Percentiles rank a stretch among this genome's conserved stretches.
Conservation (phyloP, 2,329 filamentous ascomycete species). For the Calonectria honghensis region DNA sequence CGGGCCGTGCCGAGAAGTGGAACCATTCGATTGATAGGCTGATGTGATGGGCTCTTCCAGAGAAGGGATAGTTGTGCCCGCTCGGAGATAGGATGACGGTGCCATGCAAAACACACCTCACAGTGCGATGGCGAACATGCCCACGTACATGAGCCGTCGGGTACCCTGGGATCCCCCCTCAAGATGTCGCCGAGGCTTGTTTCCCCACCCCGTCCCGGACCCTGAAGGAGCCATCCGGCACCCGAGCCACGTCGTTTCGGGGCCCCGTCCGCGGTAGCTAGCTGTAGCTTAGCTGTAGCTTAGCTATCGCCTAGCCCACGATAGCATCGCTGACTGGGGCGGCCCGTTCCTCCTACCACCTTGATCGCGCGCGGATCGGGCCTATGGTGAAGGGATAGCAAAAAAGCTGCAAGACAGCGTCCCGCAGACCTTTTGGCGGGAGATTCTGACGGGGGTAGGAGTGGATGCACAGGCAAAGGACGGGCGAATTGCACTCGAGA, state of each 20-base stretch:
- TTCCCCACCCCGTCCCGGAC: neutral
- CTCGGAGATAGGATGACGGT: neutral
- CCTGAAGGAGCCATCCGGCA: neutral
- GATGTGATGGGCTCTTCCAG: no score
- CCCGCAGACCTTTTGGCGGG: neutral
- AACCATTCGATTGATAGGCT: neutral
- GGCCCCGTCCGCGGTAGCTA: neutral
- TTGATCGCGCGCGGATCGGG: neutral
- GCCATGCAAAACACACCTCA: slow-evolving; percentile 17
- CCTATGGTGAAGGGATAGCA: neutral
- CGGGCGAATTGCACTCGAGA: neutral
- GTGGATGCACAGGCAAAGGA: neutral
- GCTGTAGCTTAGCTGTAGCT: neutral
- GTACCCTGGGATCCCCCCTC: neutral
- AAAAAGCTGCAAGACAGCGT: slow-evolving; percentile 5
- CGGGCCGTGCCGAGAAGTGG: neutral
- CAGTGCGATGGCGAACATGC: slow-evolving; percentile 2
- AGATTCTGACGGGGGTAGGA: neutral
- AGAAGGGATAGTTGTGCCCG: neutral
- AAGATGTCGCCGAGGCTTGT: neutral
- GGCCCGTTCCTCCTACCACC: slow-evolving; percentile 19
- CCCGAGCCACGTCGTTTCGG: slow-evolving; percentile 1
- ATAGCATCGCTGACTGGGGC: neutral
- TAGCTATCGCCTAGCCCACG: neutral
- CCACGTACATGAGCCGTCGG: neutral